Conservation (phyloP, 2,329 filamentous ascomycete genomes). For the Magnaporthiopsis rhizophila region DNA sequence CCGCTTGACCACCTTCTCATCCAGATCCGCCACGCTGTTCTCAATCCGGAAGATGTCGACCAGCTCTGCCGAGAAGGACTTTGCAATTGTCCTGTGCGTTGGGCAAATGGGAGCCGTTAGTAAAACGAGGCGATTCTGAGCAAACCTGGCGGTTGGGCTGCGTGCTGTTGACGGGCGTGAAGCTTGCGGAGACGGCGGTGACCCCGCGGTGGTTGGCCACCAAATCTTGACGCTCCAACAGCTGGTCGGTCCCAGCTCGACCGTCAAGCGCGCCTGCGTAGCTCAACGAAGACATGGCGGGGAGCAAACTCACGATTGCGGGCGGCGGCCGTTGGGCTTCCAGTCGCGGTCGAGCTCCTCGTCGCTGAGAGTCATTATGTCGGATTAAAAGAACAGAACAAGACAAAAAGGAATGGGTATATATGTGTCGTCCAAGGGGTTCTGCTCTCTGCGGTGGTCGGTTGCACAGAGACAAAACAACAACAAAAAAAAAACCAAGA, state of each 20-base stretch:
- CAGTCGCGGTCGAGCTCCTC: slow-evolving; percentile 68
- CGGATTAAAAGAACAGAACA: background rate
- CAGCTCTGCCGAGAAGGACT: slow-evolving; percentile 77
- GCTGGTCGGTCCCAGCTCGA: no score
- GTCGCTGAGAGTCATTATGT: slow-evolving; percentile 41
- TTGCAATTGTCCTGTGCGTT: slow-evolving; percentile 66
- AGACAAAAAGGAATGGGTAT: background rate
- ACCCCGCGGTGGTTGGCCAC: background rate
- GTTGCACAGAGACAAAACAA: background rate
- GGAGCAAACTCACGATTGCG: slow-evolving; percentile 65
- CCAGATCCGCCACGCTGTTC: slow-evolving; percentile 64
- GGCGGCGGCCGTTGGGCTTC: slow-evolving; percentile 70
- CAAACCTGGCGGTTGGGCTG: background rate
- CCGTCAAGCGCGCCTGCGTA: no score
- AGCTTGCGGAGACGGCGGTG: background rate
- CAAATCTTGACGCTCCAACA: background rate
- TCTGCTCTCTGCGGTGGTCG: background rate
- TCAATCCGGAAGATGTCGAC: slow-evolving; percentile 88
- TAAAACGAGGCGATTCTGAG: background rate
- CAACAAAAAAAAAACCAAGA: background rate
- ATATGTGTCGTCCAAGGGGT: background rate
- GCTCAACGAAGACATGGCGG: background rate
- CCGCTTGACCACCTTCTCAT: slow-evolving; percentile 74
- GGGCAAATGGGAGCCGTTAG: slow-evolving; percentile 11
- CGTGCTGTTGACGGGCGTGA: background rate